phyloP scores from a whole-genome alignment of 495 filamentous ascomycete genomes.

The Hypoxylon intermedium region DNA sequence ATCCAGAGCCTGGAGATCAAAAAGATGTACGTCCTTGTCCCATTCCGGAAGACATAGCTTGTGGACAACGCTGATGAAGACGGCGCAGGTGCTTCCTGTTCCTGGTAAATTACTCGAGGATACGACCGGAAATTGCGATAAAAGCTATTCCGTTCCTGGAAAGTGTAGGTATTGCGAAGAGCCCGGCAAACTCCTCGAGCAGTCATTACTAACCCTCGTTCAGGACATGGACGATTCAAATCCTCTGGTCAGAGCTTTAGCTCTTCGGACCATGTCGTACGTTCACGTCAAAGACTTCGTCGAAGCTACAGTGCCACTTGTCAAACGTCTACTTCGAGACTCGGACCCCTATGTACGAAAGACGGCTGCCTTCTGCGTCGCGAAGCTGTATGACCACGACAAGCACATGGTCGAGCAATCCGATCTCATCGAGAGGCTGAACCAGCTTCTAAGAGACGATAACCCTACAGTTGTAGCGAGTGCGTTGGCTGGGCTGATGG shows the following conservation, averaged over 20 bases:
- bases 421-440: conserved; percentile 91
- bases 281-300: conserved; percentile 97
- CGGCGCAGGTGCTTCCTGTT: conserved; percentile 89
- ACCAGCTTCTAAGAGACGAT: conserved; percentile 88
- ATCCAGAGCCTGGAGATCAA: conserved; percentile 96
- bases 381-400: conserved; percentile 97
- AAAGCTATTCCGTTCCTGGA: conserved; percentile 90
- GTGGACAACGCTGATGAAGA: conserved; percentile 40
- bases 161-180: conserved; percentile 61
- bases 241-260: conserved; percentile 90
- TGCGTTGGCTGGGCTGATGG: conserved; percentile 88
- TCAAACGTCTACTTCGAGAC: conserved; percentile 85
- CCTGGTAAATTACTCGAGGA: conserved; percentile 93
- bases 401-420: conserved; percentile 85
- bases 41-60: not conserved
- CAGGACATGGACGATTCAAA: conserved; percentile 95
- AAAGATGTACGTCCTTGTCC: conserved; percentile 81
- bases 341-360: conserved; percentile 96
- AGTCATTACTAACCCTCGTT: conserved; percentile 25
- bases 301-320: conserved; percentile 82
- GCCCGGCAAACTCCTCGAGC: not conserved
- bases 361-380: conserved; percentile 94
- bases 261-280: conserved; percentile 94
- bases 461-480: conserved; percentile 97
- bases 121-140: conserved; percentile 92